Evolutionary conservation across 805 yeast genomes (phyloP).

Genomic region (Barnettozyma botsteinii): DNA sequence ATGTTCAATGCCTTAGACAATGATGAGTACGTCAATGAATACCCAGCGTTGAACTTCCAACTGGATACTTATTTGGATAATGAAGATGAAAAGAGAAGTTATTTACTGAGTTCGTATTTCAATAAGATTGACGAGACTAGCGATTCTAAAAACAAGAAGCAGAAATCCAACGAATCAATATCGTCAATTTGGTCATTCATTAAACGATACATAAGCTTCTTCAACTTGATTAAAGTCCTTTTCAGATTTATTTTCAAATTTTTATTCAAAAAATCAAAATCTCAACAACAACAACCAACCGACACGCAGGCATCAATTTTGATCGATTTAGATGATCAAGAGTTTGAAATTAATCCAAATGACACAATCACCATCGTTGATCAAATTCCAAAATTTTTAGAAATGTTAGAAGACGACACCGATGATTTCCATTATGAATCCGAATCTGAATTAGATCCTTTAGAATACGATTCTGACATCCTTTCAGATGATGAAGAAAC

Average conservation of each 20-base stretch:
- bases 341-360: background rate
- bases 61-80: constrained; percentile 50
- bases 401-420: constrained; percentile 23
- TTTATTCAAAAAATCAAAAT: constrained; percentile 1
- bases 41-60: constrained; percentile 43
- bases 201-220: constrained; percentile 11
- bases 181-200: constrained; percentile 11
- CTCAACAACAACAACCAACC: too few species aligned
- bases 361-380: background rate
- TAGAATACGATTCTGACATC: background rate
- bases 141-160: constrained; percentile 3
- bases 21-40: constrained; percentile 59
- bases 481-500: constrained; percentile 26
- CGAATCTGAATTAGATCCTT: constrained; percentile 7
- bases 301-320: too few species aligned
- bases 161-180: background rate
- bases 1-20: constrained; percentile 64
- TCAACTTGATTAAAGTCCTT: constrained; percentile 9
- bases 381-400: constrained; percentile 13
- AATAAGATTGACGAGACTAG: constrained; percentile 24
- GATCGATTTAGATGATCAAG: background rate
- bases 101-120: constrained; percentile 20
- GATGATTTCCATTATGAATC: constrained; percentile 30
- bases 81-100: constrained; percentile 9
- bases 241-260: constrained; percentile 7